Conservation (phyloP, 2,329 filamentous ascomycete genomes). For the Ophiocordyceps camponoti-rufipedis region DNA sequence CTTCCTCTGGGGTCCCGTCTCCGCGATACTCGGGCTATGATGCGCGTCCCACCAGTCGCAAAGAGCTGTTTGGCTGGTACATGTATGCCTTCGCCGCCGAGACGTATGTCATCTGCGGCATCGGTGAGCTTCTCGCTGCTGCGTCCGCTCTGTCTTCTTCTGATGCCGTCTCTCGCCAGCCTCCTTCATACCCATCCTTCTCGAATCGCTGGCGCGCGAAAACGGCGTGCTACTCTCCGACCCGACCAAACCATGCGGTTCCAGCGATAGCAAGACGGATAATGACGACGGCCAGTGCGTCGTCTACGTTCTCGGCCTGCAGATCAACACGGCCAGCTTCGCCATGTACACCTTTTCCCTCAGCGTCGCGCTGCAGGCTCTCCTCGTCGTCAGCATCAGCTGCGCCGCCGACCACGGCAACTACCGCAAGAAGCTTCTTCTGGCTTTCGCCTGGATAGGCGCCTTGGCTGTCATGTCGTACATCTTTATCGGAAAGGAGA, state of each 20-base stretch:
- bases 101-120: slow-evolving; percentile 74
- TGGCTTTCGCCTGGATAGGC: slow-evolving; percentile 71
- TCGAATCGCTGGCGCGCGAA: slow-evolving; percentile 85
- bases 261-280: slow-evolving; percentile 34
- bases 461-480: slow-evolving; percentile 77
- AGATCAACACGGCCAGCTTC: slow-evolving; percentile 92
- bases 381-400: slow-evolving; percentile 90
- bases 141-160: slow-evolving; percentile 4
- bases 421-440: slow-evolving; percentile 73
- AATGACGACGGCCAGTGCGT: slow-evolving; percentile 53
- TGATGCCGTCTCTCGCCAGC: slow-evolving; percentile 27
- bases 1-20: background rate
- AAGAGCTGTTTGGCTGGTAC: slow-evolving; percentile 89
- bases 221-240: slow-evolving; percentile 76
- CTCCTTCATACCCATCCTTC: slow-evolving; percentile 87
- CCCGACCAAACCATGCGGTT: slow-evolving; percentile 53
- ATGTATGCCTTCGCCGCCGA: slow-evolving; percentile 92
- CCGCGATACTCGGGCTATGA: slow-evolving; percentile 67
- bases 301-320: slow-evolving; percentile 60
- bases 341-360: slow-evolving; percentile 97
- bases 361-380: slow-evolving; percentile 72
- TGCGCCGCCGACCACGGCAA: slow-evolving; percentile 88
- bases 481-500: slow-evolving; percentile 53
- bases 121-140: slow-evolving; percentile 31
- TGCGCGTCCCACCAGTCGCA: slow-evolving; percentile 66